phyloP scores from a whole-genome alignment of 73 alveolate species.

The Tetrahymena thermophila region DNA sequence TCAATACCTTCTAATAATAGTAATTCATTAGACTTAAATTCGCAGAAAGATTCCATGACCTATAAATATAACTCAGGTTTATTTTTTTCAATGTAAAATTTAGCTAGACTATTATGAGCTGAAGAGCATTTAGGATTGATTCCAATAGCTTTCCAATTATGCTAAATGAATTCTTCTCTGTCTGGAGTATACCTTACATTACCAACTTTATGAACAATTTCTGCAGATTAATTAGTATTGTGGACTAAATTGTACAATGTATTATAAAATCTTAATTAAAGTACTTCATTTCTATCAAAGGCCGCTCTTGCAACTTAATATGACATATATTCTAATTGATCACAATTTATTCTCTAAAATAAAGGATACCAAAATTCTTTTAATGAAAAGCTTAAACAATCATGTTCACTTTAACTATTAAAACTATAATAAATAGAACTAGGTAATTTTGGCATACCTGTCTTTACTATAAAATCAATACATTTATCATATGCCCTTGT shows the following conservation, averaged over 20 bases:
- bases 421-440: not conserved
- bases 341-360: not conserved
- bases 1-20: not conserved
- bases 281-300: not conserved
- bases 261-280: not conserved
- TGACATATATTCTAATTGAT: not conserved
- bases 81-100: not conserved
- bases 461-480: not conserved
- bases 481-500: not conserved
- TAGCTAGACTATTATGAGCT: not conserved
- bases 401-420: not conserved
- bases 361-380: not conserved
- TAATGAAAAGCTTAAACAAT: not conserved
- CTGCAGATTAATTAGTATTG: not conserved
- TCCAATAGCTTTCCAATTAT: not conserved
- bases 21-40: not conserved
- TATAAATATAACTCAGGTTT: not conserved
- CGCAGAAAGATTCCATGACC: not conserved
- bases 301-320: not conserved
- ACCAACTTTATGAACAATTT: not conserved
- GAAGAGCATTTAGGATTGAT: not conserved
- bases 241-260: not conserved
- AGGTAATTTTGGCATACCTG: not conserved
- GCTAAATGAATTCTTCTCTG: not conserved
- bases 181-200: not conserved